Base-by-base conservation (phyloP, 371 early-diverging fungal genomes). In the Rhizopus delemar region DNA sequence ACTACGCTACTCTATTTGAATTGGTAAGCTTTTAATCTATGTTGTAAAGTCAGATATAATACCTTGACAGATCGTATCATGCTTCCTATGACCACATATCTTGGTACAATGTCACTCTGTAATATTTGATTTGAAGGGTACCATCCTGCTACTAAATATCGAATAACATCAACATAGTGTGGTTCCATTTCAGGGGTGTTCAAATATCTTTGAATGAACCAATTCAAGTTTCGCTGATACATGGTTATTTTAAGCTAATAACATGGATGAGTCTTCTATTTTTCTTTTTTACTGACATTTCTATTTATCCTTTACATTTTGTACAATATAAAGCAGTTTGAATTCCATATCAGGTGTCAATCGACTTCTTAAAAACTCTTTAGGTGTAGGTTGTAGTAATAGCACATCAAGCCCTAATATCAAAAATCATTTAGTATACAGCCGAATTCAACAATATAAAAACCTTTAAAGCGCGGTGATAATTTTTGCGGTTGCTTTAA, bases 121-220 rank as follows among this genome's bases (percentile, higher is more conserved):
- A 93, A 68, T 2, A 92, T 80, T 8, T 82, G 81, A 57, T 91
- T 93, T n/a, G 85, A 69, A 7, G 92, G 92, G 69, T 92, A 90
- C 74, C 89, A 86, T 0, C 86, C 90, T 46, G 89, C 85, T 32
- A 87, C 84, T 39, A 93, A 81, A 56, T 82, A 93, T 22, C 93
- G 83, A n/a, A 93, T 85, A 8, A 92, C 53, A 62, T 93, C 93
- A 51, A 79, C 72, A 41, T 73, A 82, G 43, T 88, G 77, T 1
- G 84, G 65, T 39, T 88, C 92, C 4, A 84, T 57, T 61, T 89
- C 86, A 0, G 85, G 83, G 2, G 84, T 73, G 2, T 69, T 64
- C 31, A 91, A 59, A 59, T 68, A 90, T 12, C 87, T 73, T 49
- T 85, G 85, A 13, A 81, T 70, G 51, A 91, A 90, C 90, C 90